phyloP scores from a whole-genome alignment of 495 filamentous ascomycete species.

The Neurospora sp. region DNA sequence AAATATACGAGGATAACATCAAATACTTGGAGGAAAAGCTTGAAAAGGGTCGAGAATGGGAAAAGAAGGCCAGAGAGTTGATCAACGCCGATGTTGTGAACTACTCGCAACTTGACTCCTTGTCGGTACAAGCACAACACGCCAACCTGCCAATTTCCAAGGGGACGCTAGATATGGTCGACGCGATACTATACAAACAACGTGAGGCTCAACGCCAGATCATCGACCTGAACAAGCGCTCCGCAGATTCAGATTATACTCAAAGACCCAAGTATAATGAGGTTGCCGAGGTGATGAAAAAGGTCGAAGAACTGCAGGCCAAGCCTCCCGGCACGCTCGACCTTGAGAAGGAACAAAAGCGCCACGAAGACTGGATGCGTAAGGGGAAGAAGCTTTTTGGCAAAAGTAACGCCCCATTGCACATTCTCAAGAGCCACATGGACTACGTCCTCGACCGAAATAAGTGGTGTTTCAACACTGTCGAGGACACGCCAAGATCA shows the following conservation, averaged over 20 bases:
- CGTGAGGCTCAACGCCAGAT: slow-evolving; percentile 89
- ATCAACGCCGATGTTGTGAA: slow-evolving; percentile 83
- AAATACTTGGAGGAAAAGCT: slow-evolving; percentile 64
- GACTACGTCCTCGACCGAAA: slow-evolving; percentile 85
- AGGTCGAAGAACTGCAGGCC: slow-evolving; percentile 76
- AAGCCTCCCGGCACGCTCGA: slow-evolving; percentile 86
- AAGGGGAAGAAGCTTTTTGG: slow-evolving; percentile 97
- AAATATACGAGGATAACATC: slow-evolving; percentile 68
- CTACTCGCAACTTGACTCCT: slow-evolving; percentile 87
- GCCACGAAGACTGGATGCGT: slow-evolving; percentile 98
- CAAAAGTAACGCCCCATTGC: slow-evolving; percentile 93
- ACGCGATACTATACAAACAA: slow-evolving; percentile 91
- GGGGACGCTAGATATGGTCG: slow-evolving; percentile 72
- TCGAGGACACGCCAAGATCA: slow-evolving; percentile 71
- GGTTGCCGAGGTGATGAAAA: slow-evolving; percentile 79
- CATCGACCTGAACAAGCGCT: slow-evolving; percentile 65
- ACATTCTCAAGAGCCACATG: slow-evolving; percentile 92
- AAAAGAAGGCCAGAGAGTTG: slow-evolving; percentile 85
- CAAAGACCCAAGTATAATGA: slow-evolving; percentile 86
- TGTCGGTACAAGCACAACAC: slow-evolving; percentile 66
- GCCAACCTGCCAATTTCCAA: slow-evolving; percentile 68
- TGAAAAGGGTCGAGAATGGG: slow-evolving; percentile 74
- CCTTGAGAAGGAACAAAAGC: slow-evolving; percentile 87
- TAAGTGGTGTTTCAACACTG: slow-evolving; percentile 78
- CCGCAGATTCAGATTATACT: slow-evolving; percentile 59